Percentiles rank a stretch among this genome's conserved stretches.
Conservation (phyloP, 2,329 filamentous ascomycete species). For the Fonsecaea pedrosoi region DNA sequence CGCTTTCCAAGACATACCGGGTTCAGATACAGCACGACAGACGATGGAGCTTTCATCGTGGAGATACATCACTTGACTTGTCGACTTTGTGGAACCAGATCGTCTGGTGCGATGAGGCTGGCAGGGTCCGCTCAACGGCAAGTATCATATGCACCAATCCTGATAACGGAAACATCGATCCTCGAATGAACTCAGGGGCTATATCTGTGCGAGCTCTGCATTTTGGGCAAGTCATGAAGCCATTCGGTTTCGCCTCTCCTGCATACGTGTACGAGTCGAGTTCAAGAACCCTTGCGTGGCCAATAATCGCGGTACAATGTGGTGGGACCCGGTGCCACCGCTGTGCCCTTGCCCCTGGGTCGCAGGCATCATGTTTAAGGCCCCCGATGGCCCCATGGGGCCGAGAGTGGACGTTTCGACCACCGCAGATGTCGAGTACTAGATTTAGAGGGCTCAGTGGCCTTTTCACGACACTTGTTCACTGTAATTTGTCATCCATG, state of each 20-base stretch:
- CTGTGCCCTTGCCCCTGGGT: background rate
- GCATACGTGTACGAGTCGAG: background rate
- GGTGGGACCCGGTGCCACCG: background rate
- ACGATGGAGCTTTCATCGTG: slow-evolving; percentile 1
- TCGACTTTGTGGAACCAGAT: background rate
- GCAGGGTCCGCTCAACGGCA: background rate
- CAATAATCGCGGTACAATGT: background rate
- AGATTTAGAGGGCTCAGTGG: background rate
- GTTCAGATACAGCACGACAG: background rate
- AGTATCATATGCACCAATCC: background rate
- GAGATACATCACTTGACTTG: slow-evolving; percentile 23
- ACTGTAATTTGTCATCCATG: background rate
- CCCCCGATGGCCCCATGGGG: too few relatives aligned
- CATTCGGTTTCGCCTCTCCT: background rate
- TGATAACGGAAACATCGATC: background rate
- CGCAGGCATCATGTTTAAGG: background rate
- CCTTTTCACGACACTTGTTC: background rate
- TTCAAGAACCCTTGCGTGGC: background rate
- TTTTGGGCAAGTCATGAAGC: background rate
- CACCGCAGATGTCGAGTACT: background rate
- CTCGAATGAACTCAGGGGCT: background rate
- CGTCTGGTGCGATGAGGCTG: background rate
- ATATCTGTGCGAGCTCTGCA: background rate
- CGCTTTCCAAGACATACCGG: background rate
- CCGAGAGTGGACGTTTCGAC: background rate